Evolutionary conservation across 768 basidiomycete species (phyloP).

Genomic region (Russula brevipes): DNA sequence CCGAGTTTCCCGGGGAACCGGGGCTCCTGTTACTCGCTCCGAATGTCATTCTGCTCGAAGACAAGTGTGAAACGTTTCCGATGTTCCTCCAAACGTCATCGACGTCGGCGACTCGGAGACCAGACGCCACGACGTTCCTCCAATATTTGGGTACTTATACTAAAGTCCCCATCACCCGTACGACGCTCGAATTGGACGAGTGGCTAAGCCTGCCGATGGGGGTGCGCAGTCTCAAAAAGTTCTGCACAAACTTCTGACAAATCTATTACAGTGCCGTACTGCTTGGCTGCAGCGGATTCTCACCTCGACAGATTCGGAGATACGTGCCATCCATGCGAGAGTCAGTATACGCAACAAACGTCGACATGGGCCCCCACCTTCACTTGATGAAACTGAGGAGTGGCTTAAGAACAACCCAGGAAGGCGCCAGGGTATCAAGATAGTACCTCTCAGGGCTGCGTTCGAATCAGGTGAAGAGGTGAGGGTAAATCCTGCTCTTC

Average conservation of each 20-base stretch:
- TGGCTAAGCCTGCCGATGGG: not conserved
- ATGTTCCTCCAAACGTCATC: not conserved
- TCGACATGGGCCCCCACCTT: not conserved
- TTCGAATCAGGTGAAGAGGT: conserved; percentile 7
- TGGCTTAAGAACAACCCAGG: not conserved
- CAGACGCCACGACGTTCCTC: too few species aligned
- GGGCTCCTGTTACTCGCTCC: not conserved
- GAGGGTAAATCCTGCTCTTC: not conserved
- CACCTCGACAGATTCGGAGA: rapidly evolving
- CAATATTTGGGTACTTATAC: not conserved
- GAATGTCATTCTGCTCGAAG: not conserved
- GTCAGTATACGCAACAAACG: not conserved
- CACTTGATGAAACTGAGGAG: not conserved
- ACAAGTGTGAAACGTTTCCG: not conserved
- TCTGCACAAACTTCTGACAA: not conserved
- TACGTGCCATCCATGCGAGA: not conserved
- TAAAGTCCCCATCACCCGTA: not conserved
- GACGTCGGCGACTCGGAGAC: too few species aligned
- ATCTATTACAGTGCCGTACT: not conserved
- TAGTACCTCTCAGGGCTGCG: not conserved
- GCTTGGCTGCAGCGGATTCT: not conserved
- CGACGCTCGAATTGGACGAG: not conserved
- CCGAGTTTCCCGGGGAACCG: not conserved
- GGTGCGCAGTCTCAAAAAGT: not conserved
- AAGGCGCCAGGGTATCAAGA: not conserved